Conservation (phyloP, 768 basidiomycete genomes). For the Glaciozyma antarctica region DNA sequence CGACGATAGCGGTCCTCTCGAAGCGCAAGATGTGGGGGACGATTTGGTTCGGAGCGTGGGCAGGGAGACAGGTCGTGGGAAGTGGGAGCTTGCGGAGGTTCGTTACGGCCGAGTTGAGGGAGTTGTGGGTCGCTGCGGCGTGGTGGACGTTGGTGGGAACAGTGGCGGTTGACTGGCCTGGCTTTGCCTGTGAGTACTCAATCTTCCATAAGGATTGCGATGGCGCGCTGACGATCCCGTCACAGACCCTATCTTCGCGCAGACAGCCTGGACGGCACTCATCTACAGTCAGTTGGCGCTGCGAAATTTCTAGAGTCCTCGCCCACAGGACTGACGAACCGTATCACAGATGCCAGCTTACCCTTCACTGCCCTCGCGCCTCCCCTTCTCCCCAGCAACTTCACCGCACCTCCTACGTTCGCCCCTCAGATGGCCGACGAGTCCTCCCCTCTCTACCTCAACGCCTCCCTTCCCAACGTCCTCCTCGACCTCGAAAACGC, state of each 20-base stretch:
- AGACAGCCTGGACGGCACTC: conserved; percentile 75
- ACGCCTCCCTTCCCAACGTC: conserved; percentile 57
- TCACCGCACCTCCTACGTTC: conserved; percentile 46
- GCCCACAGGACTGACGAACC: conserved; percentile 19
- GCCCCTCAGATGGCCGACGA: conserved; percentile 61
- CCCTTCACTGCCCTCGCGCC: conserved; percentile 18
- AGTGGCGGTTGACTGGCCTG: conserved; percentile 93
- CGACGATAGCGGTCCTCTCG: conserved; percentile 3
- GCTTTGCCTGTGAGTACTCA: conserved; percentile 66
- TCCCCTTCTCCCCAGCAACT: conserved; percentile 9
- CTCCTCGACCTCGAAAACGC: conserved; percentile 50
- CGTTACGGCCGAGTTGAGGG: conserved; percentile 83
- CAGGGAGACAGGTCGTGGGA: conserved; percentile 75
- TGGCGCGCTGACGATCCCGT: neutral
- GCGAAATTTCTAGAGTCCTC: conserved; percentile 35
- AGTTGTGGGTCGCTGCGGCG: conserved; percentile 86
- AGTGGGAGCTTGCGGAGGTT: conserved; percentile 81
- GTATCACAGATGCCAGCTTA: conserved; percentile 8
- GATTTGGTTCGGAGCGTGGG: conserved; percentile 82
- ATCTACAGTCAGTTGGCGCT: conserved; percentile 38
- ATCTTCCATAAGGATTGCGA: neutral
- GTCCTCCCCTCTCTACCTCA: conserved; percentile 66
- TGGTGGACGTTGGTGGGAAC: conserved; percentile 80
- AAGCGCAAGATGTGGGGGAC: conserved; percentile 67
- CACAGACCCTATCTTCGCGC: conserved; percentile 77